These are phyloP conservation scores for Sporormia fimetaria DNA, from an alignment of 495 filamentous ascomycete genomes.

Conservation along the genomic window DNA sequence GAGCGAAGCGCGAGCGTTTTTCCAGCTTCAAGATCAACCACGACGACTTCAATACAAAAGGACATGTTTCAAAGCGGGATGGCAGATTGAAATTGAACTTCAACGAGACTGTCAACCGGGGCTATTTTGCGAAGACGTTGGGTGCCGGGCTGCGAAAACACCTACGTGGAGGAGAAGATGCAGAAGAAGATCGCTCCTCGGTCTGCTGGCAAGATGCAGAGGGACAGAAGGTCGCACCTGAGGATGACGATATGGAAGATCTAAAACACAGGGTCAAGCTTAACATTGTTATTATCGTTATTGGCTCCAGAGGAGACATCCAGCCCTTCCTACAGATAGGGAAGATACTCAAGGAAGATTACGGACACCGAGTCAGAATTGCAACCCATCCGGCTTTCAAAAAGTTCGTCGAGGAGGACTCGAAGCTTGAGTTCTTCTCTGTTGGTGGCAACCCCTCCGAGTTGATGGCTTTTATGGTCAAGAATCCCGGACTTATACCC, in stretches of 20 bases:
- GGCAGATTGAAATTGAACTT: conserved; percentile 60
- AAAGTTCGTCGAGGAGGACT: conserved; percentile 53
- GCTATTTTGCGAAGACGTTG: conserved; percentile 58
- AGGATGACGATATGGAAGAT: conserved; percentile 20
- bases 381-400: conserved; percentile 60
- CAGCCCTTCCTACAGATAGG: conserved; percentile 67
- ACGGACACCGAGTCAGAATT: conserved; percentile 58
- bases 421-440: conserved; percentile 56
- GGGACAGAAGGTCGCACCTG: conserved; percentile 7
- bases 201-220: conserved; percentile 3
- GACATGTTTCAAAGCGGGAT: conserved; percentile 55
- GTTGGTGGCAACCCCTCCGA: conserved; percentile 63
- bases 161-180: conserved; percentile 13
- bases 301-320: conserved; percentile 64
- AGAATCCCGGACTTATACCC: conserved; percentile 63
- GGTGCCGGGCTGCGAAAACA: conserved; percentile 43
- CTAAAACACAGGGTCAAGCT: conserved; percentile 37
- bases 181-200: neutral
- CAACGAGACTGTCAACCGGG: conserved; percentile 52
- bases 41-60: conserved; percentile 51
- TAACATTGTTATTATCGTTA: conserved; percentile 72
- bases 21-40: conserved; percentile 46
- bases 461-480: conserved; percentile 74
- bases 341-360: conserved; percentile 53
- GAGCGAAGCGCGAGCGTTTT: conserved; percentile 10